A percentile compares a stretch with the other conserved stretches of the same genome.
These are phyloP conservation scores for Blastocystis sp. DNA, from an alignment of 352 stramenopile species.

Conservation along the genomic window DNA sequence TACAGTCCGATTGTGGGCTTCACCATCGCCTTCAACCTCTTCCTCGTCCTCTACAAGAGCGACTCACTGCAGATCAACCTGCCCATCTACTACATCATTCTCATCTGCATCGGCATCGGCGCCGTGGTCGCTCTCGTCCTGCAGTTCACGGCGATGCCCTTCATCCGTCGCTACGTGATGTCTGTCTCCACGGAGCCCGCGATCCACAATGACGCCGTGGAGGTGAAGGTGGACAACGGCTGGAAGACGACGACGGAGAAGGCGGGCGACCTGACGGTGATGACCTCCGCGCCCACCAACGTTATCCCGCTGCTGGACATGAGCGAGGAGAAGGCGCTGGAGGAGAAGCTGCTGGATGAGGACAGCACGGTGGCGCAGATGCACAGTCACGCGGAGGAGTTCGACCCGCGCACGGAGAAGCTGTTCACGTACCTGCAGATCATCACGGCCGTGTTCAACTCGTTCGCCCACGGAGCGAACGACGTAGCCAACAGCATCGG, in stretches of 20 bases:
- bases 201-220: neutral
- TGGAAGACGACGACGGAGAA: neutral
- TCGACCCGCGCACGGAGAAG: constrained; percentile 62
- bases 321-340: constrained; percentile 23
- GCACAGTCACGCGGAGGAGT: constrained; percentile 60
- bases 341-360: constrained; percentile 50
- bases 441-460: constrained; percentile 63
- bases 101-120: constrained; percentile 4
- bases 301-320: neutral
- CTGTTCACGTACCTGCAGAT: constrained; percentile 64
- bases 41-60: constrained; percentile 30
- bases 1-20: constrained; percentile 61
- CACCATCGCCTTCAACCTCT: constrained; percentile 52
- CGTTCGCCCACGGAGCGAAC: constrained; percentile 64
- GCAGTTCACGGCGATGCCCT: neutral
- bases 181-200: neutral
- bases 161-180: neutral
- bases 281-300: neutral
- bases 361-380: constrained; percentile 57
- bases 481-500: constrained; percentile 64
- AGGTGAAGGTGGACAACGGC: neutral
- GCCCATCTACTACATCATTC: neutral
- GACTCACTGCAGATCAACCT: neutral
- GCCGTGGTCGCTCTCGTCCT: neutral
- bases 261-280: neutral